Evolutionary conservation across 2,329 filamentous ascomycete genomes (phyloP).

Genomic region (Venturia effusa): DNA sequence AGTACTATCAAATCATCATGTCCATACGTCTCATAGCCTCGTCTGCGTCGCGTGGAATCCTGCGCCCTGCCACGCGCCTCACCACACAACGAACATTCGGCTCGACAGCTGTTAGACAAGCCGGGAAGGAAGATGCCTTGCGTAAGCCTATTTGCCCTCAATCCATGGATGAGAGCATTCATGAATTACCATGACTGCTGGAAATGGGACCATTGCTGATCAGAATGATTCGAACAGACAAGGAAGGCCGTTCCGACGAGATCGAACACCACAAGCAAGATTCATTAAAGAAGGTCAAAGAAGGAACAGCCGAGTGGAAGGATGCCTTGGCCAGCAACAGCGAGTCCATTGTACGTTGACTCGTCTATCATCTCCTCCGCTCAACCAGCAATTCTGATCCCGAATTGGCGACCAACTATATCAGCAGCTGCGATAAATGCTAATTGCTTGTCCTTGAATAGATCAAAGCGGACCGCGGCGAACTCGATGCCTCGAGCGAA

Average conservation of each 20-base stretch:
- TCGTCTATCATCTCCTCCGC: not conserved
- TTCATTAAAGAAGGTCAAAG: constrained; percentile 36
- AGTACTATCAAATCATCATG: not conserved
- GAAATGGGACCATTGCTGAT: not conserved
- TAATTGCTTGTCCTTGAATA: constrained; percentile 12
- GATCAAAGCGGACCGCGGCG: constrained; percentile 51
- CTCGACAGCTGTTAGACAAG: constrained; percentile 23
- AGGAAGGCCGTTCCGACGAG: constrained; percentile 31
- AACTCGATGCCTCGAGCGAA: constrained; percentile 29
- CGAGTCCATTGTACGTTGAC: constrained; percentile 57
- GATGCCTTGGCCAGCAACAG: constrained; percentile 66
- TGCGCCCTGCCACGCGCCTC: constrained; percentile 19
- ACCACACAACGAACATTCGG: constrained; percentile 27
- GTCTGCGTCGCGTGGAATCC: constrained; percentile 21
- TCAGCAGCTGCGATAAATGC: not conserved
- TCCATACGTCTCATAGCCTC: constrained; percentile 19
- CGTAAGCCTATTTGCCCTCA: constrained; percentile 28
- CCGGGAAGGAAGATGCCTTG: constrained; percentile 34
- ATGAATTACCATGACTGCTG: not conserved
- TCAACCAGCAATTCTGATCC: not conserved
- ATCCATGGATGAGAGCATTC: too few relatives aligned
- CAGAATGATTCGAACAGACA: constrained; percentile 21
- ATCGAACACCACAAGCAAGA: constrained; percentile 52
- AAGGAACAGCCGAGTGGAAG: constrained; percentile 65
- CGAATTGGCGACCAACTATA: not conserved